A percentile compares a stretch with the other conserved stretches of the same genome.
phyloP scores from a whole-genome alignment of 2,329 filamentous ascomycete genomes.

The Colletotrichum plurivorum region DNA sequence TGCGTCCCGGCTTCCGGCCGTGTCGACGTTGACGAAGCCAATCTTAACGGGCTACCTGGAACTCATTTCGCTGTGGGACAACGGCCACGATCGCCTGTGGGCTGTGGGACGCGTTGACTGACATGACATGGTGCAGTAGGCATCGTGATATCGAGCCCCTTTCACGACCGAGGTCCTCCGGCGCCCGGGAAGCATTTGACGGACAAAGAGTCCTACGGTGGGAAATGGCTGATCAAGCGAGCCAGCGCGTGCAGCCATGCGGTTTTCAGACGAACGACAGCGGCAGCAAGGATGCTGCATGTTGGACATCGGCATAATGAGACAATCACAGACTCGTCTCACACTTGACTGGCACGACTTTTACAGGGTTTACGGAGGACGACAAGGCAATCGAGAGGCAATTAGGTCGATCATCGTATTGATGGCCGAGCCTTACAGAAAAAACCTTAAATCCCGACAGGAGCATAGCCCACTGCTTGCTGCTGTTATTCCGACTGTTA shows the following conservation, averaged over 20 bases:
- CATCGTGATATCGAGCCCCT: no score
- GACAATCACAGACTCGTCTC: background rate
- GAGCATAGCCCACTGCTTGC: background rate
- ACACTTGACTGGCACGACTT: background rate
- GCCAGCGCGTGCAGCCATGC: background rate
- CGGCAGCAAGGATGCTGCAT: conserved; percentile 2
- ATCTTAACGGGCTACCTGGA: conserved; percentile 26
- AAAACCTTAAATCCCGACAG: background rate
- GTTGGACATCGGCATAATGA: background rate
- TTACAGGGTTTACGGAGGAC: background rate
- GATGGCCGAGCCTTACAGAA: conserved; percentile 13
- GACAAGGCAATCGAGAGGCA: conserved; percentile 4
- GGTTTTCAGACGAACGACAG: conserved; percentile 15
- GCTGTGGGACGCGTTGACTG: conserved; percentile 6
- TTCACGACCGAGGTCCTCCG: no score
- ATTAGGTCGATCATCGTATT: conserved; percentile 27
- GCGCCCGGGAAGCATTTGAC: no score
- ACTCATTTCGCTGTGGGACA: conserved; percentile 18
- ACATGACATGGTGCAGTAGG: no score
- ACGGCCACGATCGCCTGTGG: conserved; percentile 11
- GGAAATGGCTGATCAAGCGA: no score
- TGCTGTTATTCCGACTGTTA: no score
- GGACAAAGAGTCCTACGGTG: no score
- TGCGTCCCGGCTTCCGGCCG: conserved; percentile 21
- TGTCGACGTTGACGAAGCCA: conserved; percentile 12